Percentiles rank a stretch among this genome's conserved stretches.
Evolutionary conservation across 208 protist genomes (phyloP).

Genomic region (Crithidia bombi): DNA sequence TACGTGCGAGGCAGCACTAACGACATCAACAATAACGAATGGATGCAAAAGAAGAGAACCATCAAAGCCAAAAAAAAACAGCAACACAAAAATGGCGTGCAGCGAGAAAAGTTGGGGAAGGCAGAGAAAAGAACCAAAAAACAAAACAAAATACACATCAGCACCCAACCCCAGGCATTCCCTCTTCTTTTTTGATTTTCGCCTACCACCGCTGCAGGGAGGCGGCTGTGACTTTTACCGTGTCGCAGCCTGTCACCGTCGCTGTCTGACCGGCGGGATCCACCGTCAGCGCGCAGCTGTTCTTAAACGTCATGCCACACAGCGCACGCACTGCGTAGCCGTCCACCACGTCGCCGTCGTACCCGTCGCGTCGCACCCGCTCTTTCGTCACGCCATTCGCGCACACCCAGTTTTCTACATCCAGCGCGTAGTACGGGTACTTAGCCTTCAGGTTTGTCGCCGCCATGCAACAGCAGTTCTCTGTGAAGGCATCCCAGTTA

Average conservation of each 20-base stretch:
- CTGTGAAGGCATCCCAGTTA: constrained; percentile 59
- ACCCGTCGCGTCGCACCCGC: constrained; percentile 63
- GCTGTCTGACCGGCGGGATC: background rate
- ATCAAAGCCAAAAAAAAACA: no score
- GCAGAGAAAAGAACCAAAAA: background rate
- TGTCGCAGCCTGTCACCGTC: constrained; percentile 31
- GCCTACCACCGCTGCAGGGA: constrained; percentile 44
- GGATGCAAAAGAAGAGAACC: background rate
- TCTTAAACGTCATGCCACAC: constrained; percentile 70
- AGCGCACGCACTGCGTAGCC: constrained; percentile 65
- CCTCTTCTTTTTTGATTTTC: no score
- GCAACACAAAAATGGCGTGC: no score
- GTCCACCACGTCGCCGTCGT: constrained; percentile 28
- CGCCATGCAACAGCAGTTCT: constrained; percentile 69
- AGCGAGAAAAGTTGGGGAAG: background rate
- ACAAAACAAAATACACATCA: constrained; percentile 1
- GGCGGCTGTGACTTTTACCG: constrained; percentile 4
- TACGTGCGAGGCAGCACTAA: no score
- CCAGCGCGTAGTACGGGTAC: constrained; percentile 65
- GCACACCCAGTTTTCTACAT: constrained; percentile 81
- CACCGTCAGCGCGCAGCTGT: constrained; percentile 44
- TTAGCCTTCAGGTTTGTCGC: constrained; percentile 14
- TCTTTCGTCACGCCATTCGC: constrained; percentile 71
- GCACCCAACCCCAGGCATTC: background rate
- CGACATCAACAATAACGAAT: no score